Percentiles rank a stretch among this genome's conserved stretches.
Evolutionary conservation across 768 basidiomycete genomes (phyloP).

Genomic region (Tremella fuciformis): DNA sequence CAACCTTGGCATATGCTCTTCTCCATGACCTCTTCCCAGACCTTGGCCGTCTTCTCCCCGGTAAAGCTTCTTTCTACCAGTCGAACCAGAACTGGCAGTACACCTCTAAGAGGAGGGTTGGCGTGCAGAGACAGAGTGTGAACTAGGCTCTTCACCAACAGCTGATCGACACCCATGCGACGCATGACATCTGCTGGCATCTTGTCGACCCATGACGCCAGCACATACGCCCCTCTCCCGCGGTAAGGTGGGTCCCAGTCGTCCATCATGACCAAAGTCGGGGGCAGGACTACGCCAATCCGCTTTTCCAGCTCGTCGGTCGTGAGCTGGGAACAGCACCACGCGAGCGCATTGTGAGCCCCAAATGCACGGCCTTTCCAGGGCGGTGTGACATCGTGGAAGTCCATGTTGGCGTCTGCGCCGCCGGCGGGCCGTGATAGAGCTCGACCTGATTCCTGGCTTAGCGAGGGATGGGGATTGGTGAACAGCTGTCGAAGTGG

Average conservation of each 20-base stretch:
- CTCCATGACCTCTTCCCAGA: constrained; percentile 38
- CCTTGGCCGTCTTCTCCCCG: constrained; percentile 24
- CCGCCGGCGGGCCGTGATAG: constrained; percentile 34
- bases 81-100: constrained; percentile 29
- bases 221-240: constrained; percentile 26
- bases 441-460: constrained; percentile 29
- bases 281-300: constrained; percentile 47
- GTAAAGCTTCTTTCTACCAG: constrained; percentile 21
- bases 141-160: constrained; percentile 44
- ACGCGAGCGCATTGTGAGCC: constrained; percentile 30
- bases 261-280: constrained; percentile 48
- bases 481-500: constrained; percentile 29
- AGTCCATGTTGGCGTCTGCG: constrained; percentile 27
- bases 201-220: constrained; percentile 36
- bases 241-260: constrained; percentile 49
- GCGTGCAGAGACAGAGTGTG: constrained; percentile 45
- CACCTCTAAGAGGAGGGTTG: constrained; percentile 31
- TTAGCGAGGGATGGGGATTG: constrained; percentile 39
- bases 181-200: constrained; percentile 30
- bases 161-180: constrained; percentile 48
- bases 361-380: constrained; percentile 27
- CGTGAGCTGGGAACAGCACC: constrained; percentile 14
- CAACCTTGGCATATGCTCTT: constrained; percentile 46
- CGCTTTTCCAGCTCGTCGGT: constrained; percentile 21
- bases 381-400: constrained; percentile 33